Conservation (phyloP, 2,329 filamentous ascomycete genomes). For the Ophiostoma quercus region DNA sequence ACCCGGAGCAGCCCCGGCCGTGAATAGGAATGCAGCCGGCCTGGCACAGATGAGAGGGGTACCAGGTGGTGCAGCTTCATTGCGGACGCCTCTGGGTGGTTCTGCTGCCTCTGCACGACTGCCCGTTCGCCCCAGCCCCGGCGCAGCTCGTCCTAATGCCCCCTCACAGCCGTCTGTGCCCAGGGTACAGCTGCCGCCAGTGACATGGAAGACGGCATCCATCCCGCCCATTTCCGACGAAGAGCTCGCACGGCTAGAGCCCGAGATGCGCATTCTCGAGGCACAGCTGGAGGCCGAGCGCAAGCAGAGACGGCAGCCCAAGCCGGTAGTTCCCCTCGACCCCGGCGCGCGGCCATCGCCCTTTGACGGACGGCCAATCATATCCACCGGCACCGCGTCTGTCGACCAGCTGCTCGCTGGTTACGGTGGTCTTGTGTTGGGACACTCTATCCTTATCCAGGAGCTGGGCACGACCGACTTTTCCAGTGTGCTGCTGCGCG, state of each 20-base stretch:
- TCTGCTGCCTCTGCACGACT: background rate
- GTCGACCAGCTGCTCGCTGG: constrained; percentile 81
- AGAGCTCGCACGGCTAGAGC: constrained; percentile 17
- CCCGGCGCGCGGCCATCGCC: constrained; percentile 72
- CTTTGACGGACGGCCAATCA: constrained; percentile 79
- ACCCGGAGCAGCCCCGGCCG: background rate
- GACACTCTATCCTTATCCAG: constrained; percentile 73
- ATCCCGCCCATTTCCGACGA: constrained; percentile 16
- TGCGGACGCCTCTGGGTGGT: background rate
- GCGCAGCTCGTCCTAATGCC: background rate
- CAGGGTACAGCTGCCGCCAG: constrained; percentile 1
- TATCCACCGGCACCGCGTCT: constrained; percentile 83
- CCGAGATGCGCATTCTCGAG: constrained; percentile 23
- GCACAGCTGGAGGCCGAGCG: constrained; percentile 19
- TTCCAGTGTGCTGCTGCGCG: constrained; percentile 73
- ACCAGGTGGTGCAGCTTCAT: background rate
- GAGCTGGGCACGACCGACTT: constrained; percentile 95
- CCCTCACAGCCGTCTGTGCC: background rate
- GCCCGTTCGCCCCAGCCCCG: background rate
- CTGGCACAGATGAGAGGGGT: constrained; percentile 1
- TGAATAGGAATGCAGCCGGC: constrained; percentile 10
- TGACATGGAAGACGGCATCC: constrained; percentile 20
- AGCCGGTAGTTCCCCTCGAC: constrained; percentile 31
- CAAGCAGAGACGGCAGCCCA: background rate
- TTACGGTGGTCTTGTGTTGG: constrained; percentile 77